phyloP scores from a whole-genome alignment of 2,329 filamentous ascomycete genomes.

The Fusarium buxicola region DNA sequence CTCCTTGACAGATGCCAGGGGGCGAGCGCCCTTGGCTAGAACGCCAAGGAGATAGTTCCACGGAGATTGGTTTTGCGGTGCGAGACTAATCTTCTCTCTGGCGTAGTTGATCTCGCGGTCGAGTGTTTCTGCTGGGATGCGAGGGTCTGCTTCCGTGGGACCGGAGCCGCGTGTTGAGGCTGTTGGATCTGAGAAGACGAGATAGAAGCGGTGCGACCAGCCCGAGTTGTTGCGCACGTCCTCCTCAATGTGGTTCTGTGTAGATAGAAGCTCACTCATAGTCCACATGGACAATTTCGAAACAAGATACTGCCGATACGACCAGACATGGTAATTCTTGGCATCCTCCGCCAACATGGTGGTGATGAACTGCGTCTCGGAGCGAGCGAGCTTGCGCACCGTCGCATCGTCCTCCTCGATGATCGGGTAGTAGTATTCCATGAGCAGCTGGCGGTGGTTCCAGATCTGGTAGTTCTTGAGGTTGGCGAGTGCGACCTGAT shows the following conservation, averaged over 20 bases:
- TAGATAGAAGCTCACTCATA: slow-evolving; percentile 76
- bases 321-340: slow-evolving; percentile 99
- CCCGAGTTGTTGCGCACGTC: slow-evolving; percentile 97
- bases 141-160: slow-evolving; percentile 64
- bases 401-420: slow-evolving; percentile 68
- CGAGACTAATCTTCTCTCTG: slow-evolving; percentile 77
- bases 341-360: slow-evolving; percentile 86
- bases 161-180: slow-evolving; percentile 59
- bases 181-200: slow-evolving; percentile 78
- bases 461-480: slow-evolving; percentile 99
- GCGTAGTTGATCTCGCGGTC: slow-evolving; percentile 82
- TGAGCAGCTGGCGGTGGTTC: slow-evolving; percentile 76
- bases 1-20: slow-evolving; percentile 57
- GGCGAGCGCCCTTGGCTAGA: slow-evolving; percentile 72
- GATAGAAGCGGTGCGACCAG: slow-evolving; percentile 96
- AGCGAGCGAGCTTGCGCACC: slow-evolving; percentile 67
- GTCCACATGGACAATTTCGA: slow-evolving; percentile 75
- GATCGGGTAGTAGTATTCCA: slow-evolving; percentile 68
- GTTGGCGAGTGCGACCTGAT: slow-evolving; percentile 82
- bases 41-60: slow-evolving; percentile 93
- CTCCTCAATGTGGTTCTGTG: slow-evolving; percentile 77
- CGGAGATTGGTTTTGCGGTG: slow-evolving; percentile 92
- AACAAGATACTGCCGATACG: slow-evolving; percentile 82
- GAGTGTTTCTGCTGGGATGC: slow-evolving; percentile 71
- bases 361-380: slow-evolving; percentile 80